Percentiles rank a stretch among this genome's conserved stretches.
Conservation (phyloP, 2,329 filamentous ascomycete genomes). For the Amauroascus niger region DNA sequence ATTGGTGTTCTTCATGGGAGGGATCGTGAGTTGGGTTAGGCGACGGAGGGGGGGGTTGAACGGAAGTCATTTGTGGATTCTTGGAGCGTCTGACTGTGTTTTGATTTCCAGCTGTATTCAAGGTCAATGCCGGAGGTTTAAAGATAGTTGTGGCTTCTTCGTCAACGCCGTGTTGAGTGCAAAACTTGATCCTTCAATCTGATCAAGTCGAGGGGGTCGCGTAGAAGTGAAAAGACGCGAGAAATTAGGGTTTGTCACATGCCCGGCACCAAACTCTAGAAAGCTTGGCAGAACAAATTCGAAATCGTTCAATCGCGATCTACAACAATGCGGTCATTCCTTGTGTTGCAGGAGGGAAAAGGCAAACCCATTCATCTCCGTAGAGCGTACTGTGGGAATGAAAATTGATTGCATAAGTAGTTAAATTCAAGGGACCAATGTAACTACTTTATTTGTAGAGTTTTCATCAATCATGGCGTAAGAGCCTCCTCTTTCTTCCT, state of each 20-base stretch:
- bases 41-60: conserved; percentile 11
- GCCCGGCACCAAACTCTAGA: background rate
- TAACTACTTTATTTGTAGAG: no score
- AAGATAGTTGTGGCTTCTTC: background rate
- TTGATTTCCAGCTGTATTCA: background rate
- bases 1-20: conserved; percentile 81
- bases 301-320: background rate
- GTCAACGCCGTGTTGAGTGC: background rate
- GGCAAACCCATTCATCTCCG: no score
- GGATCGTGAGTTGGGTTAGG: conserved; percentile 20
- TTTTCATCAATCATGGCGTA: no score
- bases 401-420: no score
- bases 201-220: conserved; percentile 1
- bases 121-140: background rate
- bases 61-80: background rate
- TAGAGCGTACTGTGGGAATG: no score
- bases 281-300: no score
- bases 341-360: no score
- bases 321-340: no score
- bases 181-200: background rate
- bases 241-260: conserved; percentile 7
- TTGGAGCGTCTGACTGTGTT: background rate
- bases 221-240: conserved; percentile 4
- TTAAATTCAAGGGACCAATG: no score
- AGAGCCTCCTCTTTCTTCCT: no score